Evolutionary conservation across 2,329 filamentous ascomycete species (phyloP).

Genomic region (Colletotrichum tanaceti): DNA sequence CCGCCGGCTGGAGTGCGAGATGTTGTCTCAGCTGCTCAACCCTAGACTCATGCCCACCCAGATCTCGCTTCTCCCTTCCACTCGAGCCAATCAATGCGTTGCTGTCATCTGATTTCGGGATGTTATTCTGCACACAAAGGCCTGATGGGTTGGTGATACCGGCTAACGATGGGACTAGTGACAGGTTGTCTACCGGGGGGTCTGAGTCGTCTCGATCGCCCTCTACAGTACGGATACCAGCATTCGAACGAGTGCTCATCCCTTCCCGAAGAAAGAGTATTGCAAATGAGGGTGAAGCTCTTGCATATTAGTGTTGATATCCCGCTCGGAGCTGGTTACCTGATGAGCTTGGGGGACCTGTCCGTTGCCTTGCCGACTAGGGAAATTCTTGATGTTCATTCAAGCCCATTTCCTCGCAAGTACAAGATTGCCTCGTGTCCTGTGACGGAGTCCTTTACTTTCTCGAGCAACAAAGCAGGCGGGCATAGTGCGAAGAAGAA

Average conservation of each 20-base stretch:
- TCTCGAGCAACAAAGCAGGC: background rate
- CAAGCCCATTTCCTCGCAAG: background rate
- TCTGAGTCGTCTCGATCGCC: conserved; percentile 22
- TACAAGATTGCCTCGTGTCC: background rate
- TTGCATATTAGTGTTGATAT: conserved; percentile 21
- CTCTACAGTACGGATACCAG: conserved; percentile 1
- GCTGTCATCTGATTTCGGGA: conserved; percentile 17
- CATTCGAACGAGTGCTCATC: conserved; percentile 12
- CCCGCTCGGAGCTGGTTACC: conserved; percentile 8
- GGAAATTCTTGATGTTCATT: background rate
- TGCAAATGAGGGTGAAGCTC: background rate
- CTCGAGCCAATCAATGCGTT: conserved; percentile 26
- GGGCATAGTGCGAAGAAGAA: background rate
- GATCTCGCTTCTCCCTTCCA: conserved; percentile 31
- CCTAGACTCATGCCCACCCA: conserved; percentile 12
- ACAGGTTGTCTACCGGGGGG: conserved; percentile 12
- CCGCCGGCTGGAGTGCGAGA: conserved; percentile 31
- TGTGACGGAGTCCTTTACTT: background rate
- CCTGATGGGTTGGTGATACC: conserved; percentile 22
- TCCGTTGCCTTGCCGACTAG: conserved; percentile 3
- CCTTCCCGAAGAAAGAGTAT: conserved; percentile 20
- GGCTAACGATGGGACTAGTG: conserved; percentile 36
- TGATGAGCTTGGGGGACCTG: conserved; percentile 2
- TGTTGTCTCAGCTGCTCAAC: conserved; percentile 27
- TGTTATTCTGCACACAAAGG: conserved; percentile 32